phyloP scores from a whole-genome alignment of 2,329 filamentous ascomycete genomes.

The Epichloe baconii region DNA sequence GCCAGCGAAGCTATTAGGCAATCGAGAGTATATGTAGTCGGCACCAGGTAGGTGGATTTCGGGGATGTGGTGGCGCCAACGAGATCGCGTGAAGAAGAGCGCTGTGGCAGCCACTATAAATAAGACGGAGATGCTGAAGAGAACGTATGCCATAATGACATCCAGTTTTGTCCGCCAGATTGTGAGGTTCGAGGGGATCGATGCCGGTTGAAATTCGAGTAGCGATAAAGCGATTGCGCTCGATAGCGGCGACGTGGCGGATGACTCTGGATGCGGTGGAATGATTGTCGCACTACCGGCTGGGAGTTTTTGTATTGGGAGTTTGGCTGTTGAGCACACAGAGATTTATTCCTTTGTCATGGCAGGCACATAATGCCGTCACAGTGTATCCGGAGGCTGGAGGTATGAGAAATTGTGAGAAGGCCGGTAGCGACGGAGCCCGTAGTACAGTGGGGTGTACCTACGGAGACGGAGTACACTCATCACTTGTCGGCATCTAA shows the following conservation, averaged over 20 bases:
- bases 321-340: not conserved
- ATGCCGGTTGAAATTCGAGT: not conserved
- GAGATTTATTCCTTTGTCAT: slow-evolving; percentile 4
- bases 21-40: slow-evolving; percentile 59
- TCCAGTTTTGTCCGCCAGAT: not conserved
- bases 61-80: slow-evolving; percentile 62
- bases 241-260: not conserved
- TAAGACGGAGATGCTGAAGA: slow-evolving; percentile 64
- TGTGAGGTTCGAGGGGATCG: not conserved
- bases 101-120: slow-evolving; percentile 59
- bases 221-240: not conserved
- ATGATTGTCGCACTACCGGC: not conserved
- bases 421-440: not conserved
- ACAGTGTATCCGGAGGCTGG: not conserved
- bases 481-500: not conserved
- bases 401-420: not conserved
- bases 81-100: slow-evolving; percentile 67
- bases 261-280: not conserved
- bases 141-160: slow-evolving; percentile 58
- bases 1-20: slow-evolving; percentile 64
- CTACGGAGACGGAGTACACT: too few species aligned
- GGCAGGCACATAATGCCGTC: slow-evolving; percentile 1
- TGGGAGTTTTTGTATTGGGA: not conserved
- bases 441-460: too few species aligned
- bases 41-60: slow-evolving; percentile 39